Percentiles rank a stretch among this genome's conserved stretches.
These are phyloP conservation scores for Wilcoxina mikolae DNA, from an alignment of 495 filamentous ascomycete genomes.

Conservation along the genomic window DNA sequence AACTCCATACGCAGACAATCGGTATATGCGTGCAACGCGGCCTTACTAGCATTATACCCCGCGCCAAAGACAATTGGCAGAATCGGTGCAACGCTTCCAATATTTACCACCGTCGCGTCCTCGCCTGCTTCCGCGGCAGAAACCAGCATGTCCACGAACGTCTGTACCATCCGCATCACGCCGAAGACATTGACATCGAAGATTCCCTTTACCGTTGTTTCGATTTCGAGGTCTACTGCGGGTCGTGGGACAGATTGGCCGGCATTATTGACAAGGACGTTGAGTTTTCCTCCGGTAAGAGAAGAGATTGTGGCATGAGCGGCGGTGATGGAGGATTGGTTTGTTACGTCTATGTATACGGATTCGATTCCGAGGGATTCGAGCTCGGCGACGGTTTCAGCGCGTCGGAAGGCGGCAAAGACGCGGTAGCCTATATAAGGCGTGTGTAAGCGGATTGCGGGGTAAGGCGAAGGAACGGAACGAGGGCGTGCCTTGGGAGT, in stretches of 20 bases:
- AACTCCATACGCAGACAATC: constrained; percentile 40
- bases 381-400: constrained; percentile 32
- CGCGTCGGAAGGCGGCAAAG: constrained; percentile 41
- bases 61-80: constrained; percentile 33
- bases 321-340: constrained; percentile 29
- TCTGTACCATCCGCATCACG: constrained; percentile 38
- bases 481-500: constrained; percentile 28
- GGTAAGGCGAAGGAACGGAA: background rate
- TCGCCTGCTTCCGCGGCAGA: constrained; percentile 25
- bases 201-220: constrained; percentile 31
- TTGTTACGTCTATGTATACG: constrained; percentile 38
- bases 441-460: background rate
- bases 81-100: constrained; percentile 37
- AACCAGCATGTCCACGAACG: constrained; percentile 41
- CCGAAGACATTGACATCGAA: constrained; percentile 44
- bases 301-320: constrained; percentile 15
- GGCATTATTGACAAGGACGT: constrained; percentile 45
- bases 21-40: constrained; percentile 35
- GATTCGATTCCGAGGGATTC: constrained; percentile 33
- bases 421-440: constrained; percentile 32
- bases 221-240: constrained; percentile 34
- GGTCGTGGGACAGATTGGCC: constrained; percentile 32
- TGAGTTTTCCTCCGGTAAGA: constrained; percentile 30
- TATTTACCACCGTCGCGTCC: constrained; percentile 32
- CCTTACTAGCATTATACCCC: constrained; percentile 42